Base-by-base conservation (phyloP, 331 rosid genomes). In the Malus hybrid region DNA sequence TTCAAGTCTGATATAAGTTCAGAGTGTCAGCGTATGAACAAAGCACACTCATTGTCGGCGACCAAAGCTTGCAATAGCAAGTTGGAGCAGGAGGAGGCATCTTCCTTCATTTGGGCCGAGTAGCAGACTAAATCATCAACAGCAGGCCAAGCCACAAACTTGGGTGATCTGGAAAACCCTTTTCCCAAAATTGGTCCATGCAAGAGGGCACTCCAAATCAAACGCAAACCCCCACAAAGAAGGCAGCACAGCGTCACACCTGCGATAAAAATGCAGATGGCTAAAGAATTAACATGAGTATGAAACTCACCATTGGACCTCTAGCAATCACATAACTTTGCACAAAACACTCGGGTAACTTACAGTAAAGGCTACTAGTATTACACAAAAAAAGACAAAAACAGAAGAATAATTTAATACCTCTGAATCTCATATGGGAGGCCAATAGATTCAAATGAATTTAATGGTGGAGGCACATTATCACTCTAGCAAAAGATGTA, bases 241-340 rank as follows among this genome's bases (percentile, higher is more conserved):
- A 93, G 99, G 98, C 96, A 87, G 93, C 92, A 89, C 91, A 92
- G 83, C 88, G 89, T 95, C 97, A 97, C 98, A 95, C 98, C 97
- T 92, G 90, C 90, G 93, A 90, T 93, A 88, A 92, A 85, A 90
- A 84, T 93, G 85, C 85, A 90, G 85, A 91, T 87, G 88, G 87
- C 92, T 85, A 87, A 86, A 87, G 73, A 85, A 89, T 79, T 77
- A 85, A 88, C 86, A 83, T 85, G 93, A 92, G 91, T 82, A 87
- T 84, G 86, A 87, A 90, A 84, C 90, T 90, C 88, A 36, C 24
- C 78, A 78, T 80, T 80, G 83, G 83, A 85, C 90, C 93, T 87
- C 90, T 88, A 88, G 91, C 84, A 92, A 92, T 85, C 91, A 86
- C 80, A 80, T 59, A 91, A 86, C 81, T 82, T 88, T 85, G 83